These are phyloP conservation scores for Sherardia arvensis DNA, from an alignment of 257 asterid genomes.

Conservation along the genomic window DNA sequence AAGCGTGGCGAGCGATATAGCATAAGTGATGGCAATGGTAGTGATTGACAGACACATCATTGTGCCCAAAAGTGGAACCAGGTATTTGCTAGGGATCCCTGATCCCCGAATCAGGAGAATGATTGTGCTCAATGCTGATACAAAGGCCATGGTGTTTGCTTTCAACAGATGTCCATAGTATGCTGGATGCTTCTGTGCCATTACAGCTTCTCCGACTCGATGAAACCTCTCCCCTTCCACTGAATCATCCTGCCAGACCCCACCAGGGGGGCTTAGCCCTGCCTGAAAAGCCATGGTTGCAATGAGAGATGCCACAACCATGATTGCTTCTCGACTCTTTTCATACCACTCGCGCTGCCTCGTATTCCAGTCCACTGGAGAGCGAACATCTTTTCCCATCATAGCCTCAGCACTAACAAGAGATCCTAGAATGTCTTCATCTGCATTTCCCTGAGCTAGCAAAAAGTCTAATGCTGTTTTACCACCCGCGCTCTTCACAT, in stretches of 20 bases:
- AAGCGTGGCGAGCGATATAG: constrained; percentile 19
- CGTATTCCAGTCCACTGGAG: background rate
- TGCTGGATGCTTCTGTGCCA: constrained; percentile 27
- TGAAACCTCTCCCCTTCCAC: constrained; percentile 1
- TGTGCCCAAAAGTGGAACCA: constrained; percentile 43
- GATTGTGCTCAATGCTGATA: constrained; percentile 15
- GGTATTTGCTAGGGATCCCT: constrained; percentile 26
- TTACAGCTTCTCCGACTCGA: constrained; percentile 39
- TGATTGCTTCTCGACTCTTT: constrained; percentile 7
- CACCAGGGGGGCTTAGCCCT: constrained; percentile 21
- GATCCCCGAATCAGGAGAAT: constrained; percentile 46
- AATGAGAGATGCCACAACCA: constrained; percentile 11
- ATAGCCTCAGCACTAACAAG: constrained; percentile 2
- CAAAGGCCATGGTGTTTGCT: constrained; percentile 36
- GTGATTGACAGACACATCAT: constrained; percentile 46
- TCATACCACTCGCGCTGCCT: constrained; percentile 6
- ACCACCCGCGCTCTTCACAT: constrained; percentile 13
- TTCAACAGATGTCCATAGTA: constrained; percentile 21
- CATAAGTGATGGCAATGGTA: constrained; percentile 33
- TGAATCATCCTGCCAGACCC: constrained; percentile 15
- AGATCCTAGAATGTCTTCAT: background rate
- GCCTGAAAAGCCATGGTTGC: constrained; percentile 20
- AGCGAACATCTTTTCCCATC: background rate
- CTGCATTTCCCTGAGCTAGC: background rate
- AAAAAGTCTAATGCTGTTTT: constrained; percentile 7